Percentiles rank a stretch among this genome's conserved stretches.
Evolutionary conservation across 2,329 filamentous ascomycete genomes (phyloP).

Genomic region (Monosporascus cannonballus): DNA sequence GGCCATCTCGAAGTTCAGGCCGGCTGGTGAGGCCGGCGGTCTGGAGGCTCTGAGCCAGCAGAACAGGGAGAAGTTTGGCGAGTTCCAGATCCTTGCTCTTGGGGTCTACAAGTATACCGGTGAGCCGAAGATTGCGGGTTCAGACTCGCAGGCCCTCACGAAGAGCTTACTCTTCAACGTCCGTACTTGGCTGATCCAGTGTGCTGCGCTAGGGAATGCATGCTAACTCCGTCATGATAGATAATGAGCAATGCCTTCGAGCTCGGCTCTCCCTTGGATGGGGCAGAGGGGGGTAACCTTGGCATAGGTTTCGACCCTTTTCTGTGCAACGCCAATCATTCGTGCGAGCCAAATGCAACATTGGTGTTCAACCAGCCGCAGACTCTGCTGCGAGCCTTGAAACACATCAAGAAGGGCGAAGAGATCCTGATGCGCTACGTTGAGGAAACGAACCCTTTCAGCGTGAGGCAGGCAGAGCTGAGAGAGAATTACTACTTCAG

Average conservation of each 20-base stretch:
- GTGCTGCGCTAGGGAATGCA: slow-evolving; percentile 1
- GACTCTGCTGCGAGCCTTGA: slow-evolving; percentile 36
- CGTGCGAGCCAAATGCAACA: slow-evolving; percentile 43
- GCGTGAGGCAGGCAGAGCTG: slow-evolving; percentile 37
- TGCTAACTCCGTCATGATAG: slow-evolving; percentile 4
- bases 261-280: slow-evolving; percentile 17
- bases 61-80: slow-evolving; percentile 15
- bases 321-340: slow-evolving; percentile 36
- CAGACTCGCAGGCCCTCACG: slow-evolving; percentile 9
- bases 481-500: slow-evolving; percentile 39
- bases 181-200: slow-evolving; percentile 1
- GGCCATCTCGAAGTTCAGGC: slow-evolving; percentile 14
- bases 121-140: slow-evolving; percentile 9
- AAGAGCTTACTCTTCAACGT: slow-evolving; percentile 18
- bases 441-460: slow-evolving; percentile 38
- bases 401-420: slow-evolving; percentile 38
- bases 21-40: slow-evolving; percentile 8
- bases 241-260: slow-evolving; percentile 13
- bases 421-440: slow-evolving; percentile 45
- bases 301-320: slow-evolving; percentile 21
- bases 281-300: slow-evolving; percentile 3
- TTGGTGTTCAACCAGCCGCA: slow-evolving; percentile 40
- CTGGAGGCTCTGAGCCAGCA: slow-evolving; percentile 8
- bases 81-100: slow-evolving; percentile 14
- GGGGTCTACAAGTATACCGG: slow-evolving; percentile 17